phyloP scores from a whole-genome alignment of 345 rosid species.

The Brassica carinata region DNA sequence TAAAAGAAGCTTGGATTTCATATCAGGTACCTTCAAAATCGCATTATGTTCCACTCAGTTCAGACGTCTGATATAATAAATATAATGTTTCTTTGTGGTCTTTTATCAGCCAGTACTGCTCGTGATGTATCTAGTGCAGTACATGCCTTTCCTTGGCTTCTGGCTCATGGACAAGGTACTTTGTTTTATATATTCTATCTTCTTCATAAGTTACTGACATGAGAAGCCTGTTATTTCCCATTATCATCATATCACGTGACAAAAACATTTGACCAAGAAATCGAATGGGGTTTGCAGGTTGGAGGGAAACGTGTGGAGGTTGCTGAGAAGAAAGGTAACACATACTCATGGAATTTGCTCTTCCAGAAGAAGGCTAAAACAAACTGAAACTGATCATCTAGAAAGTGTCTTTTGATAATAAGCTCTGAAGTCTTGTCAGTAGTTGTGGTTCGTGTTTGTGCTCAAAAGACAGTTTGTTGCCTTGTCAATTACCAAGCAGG shows the following conservation, averaged over 20 bases:
- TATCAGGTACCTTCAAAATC: conserved; percentile 63
- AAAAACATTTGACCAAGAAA: background rate
- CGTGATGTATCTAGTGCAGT: conserved; percentile 89
- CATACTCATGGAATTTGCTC: conserved; percentile 69
- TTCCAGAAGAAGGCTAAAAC: conserved; percentile 75
- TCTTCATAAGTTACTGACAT: background rate
- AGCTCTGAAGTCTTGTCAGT: background rate
- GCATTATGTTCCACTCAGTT: background rate
- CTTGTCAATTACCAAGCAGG: background rate
- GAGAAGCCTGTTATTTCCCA: background rate
- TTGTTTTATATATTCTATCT: conserved; percentile 9
- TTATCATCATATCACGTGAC: conserved; percentile 5
- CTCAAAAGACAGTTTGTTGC: background rate
- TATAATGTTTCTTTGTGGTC: background rate
- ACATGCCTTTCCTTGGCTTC: conserved; percentile 79
- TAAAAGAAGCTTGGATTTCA: conserved; percentile 98
- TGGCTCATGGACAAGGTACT: conserved; percentile 98
- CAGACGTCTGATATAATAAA: background rate
- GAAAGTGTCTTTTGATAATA: background rate
- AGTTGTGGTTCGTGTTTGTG: background rate
- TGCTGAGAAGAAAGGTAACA: conserved; percentile 72
- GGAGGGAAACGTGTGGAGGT: conserved; percentile 79
- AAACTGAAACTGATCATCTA: conserved; percentile 39
- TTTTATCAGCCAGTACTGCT: conserved; percentile 81
- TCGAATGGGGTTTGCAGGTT: conserved; percentile 46